Conservation (phyloP, 2,329 filamentous ascomycete genomes). For the Metarhizium rileyi region DNA sequence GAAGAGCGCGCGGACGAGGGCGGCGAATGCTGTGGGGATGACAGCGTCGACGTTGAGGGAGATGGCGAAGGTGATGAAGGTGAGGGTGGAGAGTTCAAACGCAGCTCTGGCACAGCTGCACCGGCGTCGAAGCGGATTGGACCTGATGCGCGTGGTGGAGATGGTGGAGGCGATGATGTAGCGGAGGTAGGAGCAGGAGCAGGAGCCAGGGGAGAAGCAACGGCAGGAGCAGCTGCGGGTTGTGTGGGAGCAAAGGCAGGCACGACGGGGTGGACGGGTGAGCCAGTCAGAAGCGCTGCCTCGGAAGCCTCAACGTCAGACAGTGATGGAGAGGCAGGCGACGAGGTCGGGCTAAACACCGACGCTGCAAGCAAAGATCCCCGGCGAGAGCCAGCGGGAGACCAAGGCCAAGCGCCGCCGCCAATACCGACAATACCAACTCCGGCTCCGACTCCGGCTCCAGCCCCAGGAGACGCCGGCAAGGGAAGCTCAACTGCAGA, state of each 20-base stretch:
- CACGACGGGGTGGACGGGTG: background rate
- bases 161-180: constrained; percentile 25
- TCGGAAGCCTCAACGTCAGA: background rate
- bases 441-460: background rate
- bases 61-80: constrained; percentile 19
- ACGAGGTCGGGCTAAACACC: background rate
- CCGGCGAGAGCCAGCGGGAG: background rate
- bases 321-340: background rate
- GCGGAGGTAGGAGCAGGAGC: constrained; percentile 14
- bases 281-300: background rate
- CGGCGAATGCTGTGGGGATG: constrained; percentile 16
- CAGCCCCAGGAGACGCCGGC: constrained; percentile 4
- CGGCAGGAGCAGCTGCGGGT: constrained; percentile 3
- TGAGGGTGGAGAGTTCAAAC: constrained; percentile 32
- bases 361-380: background rate
- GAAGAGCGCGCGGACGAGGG: constrained; percentile 18
- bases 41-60: constrained; percentile 22
- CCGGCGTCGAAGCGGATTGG: constrained; percentile 6
- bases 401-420: background rate
- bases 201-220: background rate
- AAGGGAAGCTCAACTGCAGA: constrained; percentile 3
- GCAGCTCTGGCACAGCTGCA: constrained; percentile 22
- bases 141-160: constrained; percentile 5
- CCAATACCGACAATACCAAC: too few species aligned
- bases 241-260: background rate